Conservation (phyloP, 257 asterid genomes). For the Leonotis leonurus region DNA sequence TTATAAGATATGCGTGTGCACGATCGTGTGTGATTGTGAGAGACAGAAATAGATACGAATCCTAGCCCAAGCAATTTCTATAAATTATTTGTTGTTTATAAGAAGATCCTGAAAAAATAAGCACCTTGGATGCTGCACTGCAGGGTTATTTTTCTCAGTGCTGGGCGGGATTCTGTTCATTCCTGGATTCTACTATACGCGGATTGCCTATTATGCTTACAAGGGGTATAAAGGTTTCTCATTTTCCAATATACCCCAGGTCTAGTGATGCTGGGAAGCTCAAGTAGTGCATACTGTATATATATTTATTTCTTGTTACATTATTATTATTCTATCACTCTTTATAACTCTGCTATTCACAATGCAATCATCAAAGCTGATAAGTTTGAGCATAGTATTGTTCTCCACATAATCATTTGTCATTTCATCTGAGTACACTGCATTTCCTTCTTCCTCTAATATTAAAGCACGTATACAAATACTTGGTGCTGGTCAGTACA, state of each 20-base stretch:
- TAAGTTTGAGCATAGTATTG: not conserved
- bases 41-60: too few species aligned
- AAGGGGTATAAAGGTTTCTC: slow-evolving; percentile 91
- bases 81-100: too few species aligned
- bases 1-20: too few species aligned
- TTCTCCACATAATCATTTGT: not conserved
- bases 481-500: not conserved
- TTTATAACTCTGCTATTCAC: not conserved
- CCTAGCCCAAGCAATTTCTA: too few species aligned
- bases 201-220: slow-evolving; percentile 83
- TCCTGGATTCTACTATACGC: slow-evolving; percentile 79
- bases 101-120: too few species aligned
- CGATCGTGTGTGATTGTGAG: too few species aligned
- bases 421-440: not conserved
- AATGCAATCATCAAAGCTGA: not conserved
- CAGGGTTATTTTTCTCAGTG: slow-evolving; percentile 67
- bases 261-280: slow-evolving; percentile 28
- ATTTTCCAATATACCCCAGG: slow-evolving; percentile 71
- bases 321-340: not conserved
- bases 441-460: not conserved
- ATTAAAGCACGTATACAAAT: not conserved
- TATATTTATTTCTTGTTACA: not conserved
- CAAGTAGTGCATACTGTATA: slow-evolving; percentile 10
- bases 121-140: slow-evolving; percentile 1
- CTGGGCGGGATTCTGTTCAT: slow-evolving; percentile 72